Base-by-base conservation (phyloP, 2,329 filamentous ascomycete genomes). In the Zopfia rhizophila region DNA sequence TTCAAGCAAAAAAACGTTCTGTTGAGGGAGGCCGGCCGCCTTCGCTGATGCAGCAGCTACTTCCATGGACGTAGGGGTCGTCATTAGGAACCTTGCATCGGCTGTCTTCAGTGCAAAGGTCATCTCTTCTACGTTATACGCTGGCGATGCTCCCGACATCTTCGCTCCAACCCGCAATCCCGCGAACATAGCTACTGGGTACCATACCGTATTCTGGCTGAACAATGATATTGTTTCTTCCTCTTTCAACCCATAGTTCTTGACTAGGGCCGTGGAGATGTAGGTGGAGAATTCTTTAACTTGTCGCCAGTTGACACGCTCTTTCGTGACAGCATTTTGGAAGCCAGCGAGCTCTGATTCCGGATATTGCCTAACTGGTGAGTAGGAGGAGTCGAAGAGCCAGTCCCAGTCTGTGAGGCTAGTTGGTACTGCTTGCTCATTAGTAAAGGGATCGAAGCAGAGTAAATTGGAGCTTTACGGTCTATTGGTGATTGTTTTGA, bases 41-140 rank as follows among this genome's bases (percentile, higher is more conserved):
- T 78, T 72, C 2, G 82, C 82, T 12, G 82, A 81, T 12, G 74
- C 74, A 7, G 73, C 66, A 1, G 82, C 83, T 24, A 86, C 78
- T 4, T 80, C 73, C 68, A 85, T 78, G 12, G 75, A 79, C 12
- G 77, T 75, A 0, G 78, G 76, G 2, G 82, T 75, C 0, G 83
- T 85, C 67, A 87, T 78, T 7, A 86, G 60, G 48, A 83, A 82
- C 51, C 79, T 84, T 2, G 82, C 79, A 23, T 80, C 72, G 0
- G 77, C 81, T 1, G 77, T 84, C 55, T 81, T 78, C 2, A 88
- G 70, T 1, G 83, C 84, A 64, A 87, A 86, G 1, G 78, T 80
- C 82, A 88, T 87, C 56, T 89, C 86, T 37, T 88, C 85, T 12
- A 82, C 75, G 44, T 82, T 86, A 66, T 88, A 88, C 0, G 84